Evolutionary conservation across 495 filamentous ascomycete species (phyloP), one percentile per base, ranked within the genome.

Genomic region (Talaromyces liani): DNA sequence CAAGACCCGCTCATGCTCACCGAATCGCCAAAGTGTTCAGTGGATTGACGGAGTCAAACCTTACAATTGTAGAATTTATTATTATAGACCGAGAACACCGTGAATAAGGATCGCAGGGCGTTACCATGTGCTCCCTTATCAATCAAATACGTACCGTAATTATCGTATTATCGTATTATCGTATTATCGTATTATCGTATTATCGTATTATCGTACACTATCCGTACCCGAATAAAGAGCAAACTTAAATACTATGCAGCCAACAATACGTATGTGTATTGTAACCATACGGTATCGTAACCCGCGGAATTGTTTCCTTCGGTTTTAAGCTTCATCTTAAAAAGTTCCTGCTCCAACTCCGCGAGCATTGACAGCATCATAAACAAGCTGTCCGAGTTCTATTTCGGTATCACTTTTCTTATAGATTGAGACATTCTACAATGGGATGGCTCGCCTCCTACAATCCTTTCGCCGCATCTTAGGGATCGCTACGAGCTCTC

Each of bases 371-470:
- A 45, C 45, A 3, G 7, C 45, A 20, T 49, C 45, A 12, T 7
- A 49, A 49, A 49, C n/a, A 49, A 49, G 45, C 45, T 9, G n/a
- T 20, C 45, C 45, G n/a, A 49, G 45, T 56, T 5, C 25, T 31
- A 31, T 31, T 31, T 7, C 29, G 29, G 53, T 29, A 5, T 56
- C 2, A 29, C 0, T 12, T 12, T 56, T 20, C n/a, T 7, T 20
- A 27, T 29, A 7, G 5, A 20, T 56, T 10, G 53, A 56, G n/a
- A 49, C 4, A 49, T 7, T 54, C 25, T 56, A 60, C 57, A 24
- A 63, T 70, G 56, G 60, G 62, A 80, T 80, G 77, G 72, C 73
- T 71, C 76, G 77, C 66, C 27, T 79, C 47, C 65, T 77, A 18
- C 73, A 73, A 31, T 71, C 72, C 9, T 54, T 78, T n/a, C 73